Conservation (phyloP, 176 grass and related monocot genomes). For the Miscanthus lutarioriparius region DNA sequence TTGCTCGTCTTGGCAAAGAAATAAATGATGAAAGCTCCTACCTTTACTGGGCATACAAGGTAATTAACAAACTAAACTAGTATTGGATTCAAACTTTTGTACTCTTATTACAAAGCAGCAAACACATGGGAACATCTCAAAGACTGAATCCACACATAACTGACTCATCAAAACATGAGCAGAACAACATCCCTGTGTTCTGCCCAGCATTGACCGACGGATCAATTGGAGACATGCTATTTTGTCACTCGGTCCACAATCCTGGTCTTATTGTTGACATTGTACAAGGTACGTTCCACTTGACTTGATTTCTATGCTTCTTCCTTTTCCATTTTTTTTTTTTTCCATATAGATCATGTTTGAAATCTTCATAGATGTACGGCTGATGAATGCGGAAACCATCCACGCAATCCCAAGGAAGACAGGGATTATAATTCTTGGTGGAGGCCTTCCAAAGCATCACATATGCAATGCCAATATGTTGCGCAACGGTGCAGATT, state of each 20-base stretch:
- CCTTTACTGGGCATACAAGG: constrained; percentile 93
- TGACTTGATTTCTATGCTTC: background rate
- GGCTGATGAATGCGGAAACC: constrained; percentile 81
- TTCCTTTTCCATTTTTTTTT: background rate
- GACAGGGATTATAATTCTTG: constrained; percentile 83
- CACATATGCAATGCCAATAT: constrained; percentile 99
- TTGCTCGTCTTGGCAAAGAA: constrained; percentile 89
- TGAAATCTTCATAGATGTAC: constrained; percentile 53
- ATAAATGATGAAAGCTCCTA: constrained; percentile 87
- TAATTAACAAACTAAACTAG: constrained; percentile 15
- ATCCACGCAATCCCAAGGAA: constrained; percentile 72
- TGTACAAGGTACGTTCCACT: constrained; percentile 66
- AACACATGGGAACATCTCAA: background rate
- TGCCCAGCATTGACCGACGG: constrained; percentile 91
- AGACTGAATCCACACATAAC: background rate
- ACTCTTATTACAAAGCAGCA: background rate
- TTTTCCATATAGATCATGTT: background rate
- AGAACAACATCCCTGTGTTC: constrained; percentile 86
- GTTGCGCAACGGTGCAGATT: constrained; percentile 88
- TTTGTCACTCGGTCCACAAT: constrained; percentile 75
- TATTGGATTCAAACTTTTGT: too few relatives aligned
- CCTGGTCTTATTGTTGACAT: constrained; percentile 92
- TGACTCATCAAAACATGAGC: constrained; percentile 37
- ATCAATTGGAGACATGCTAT: constrained; percentile 92
- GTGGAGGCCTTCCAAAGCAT: constrained; percentile 87